Evolutionary conservation across 768 basidiomycete genomes (phyloP).

Genomic region (Udeniomyces megalosporus): DNA sequence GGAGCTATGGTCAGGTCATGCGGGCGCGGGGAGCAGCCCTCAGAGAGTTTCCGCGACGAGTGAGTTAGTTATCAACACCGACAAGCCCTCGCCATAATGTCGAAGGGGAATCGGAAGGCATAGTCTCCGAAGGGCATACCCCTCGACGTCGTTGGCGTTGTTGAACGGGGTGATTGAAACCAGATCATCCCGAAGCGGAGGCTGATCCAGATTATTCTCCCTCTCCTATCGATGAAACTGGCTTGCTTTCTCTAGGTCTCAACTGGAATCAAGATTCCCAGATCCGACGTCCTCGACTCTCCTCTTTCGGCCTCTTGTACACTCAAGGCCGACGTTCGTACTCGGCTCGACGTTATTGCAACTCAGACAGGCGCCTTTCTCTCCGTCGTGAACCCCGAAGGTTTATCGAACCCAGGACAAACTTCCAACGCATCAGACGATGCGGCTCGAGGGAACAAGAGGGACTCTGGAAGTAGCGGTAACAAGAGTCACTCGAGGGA

Average conservation of each 20-base stretch:
- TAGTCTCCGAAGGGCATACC: too few relatives aligned
- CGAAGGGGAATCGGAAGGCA: background rate
- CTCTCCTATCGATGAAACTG: background rate
- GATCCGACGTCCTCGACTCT: conserved; percentile 82
- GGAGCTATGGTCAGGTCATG: conserved; percentile 85
- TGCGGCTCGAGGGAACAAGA: conserved; percentile 26
- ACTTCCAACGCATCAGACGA: background rate
- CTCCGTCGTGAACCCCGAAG: conserved; percentile 46
- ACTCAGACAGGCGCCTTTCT: conserved; percentile 83
- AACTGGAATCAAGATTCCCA: conserved; percentile 71
- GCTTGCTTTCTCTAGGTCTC: conserved; percentile 43
- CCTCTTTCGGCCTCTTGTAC: conserved; percentile 36
- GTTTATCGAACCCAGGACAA: background rate
- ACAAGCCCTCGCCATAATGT: background rate
- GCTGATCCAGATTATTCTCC: too few relatives aligned
- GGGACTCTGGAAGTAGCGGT: too few relatives aligned
- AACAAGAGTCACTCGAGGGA: too few relatives aligned
- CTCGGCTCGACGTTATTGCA: conserved; percentile 83
- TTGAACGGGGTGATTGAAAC: too few relatives aligned
- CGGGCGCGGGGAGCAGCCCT: conserved; percentile 71
- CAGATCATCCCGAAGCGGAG: too few relatives aligned
- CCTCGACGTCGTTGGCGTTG: too few relatives aligned
- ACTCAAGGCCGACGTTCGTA: conserved; percentile 65
- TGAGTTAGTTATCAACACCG: conserved; percentile 28
- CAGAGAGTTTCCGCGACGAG: conserved; percentile 76